Base-by-base conservation (phyloP, 768 basidiomycete genomes). In the Flagelloscypha sp. region DNA sequence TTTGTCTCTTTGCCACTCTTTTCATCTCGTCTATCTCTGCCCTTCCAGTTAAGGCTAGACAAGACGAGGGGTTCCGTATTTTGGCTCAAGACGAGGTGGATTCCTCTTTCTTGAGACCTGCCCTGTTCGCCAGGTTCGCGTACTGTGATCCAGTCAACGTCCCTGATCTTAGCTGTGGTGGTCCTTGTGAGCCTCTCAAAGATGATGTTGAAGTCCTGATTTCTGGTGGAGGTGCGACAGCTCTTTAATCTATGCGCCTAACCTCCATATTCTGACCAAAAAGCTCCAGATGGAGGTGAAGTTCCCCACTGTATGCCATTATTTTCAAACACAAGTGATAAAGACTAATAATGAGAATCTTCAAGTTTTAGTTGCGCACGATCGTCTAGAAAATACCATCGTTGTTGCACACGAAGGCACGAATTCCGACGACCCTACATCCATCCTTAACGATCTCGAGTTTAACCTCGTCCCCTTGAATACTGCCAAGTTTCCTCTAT, bases 401-500 rank as follows among this genome's bases (percentile, higher is more conserved):
- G 57, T 65, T 21, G 60, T 68, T 10, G 61, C 63, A n/a, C 65
- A 68, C 37, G 52, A 66, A 35, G 66, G 65, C 12, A 66, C 65
- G 8, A 47, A 65, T 27, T 42, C 55, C 9, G 27, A 41, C 1
- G 57, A 54, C n/a, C n/a, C 61, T 12, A 44, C 61, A 4, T 63
- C 64, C 3, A 49, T 60, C 15, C 31, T 59, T 8, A 65, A 65
- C 32, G 63, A 65, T 33, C 41, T 50, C 2, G 45, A 59, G 28
- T 47, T 66, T 38, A 35, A 30, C 0, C 49, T 55, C 13, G 48
- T 48, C 2, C 44, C 45, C 5, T 44, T 63, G 22, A 55, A 63
- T 20, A 38, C 48, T 2, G 56, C 55, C 2, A 46, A 53, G 24
- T 59, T 65, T 42, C 54, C 62, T 3, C 36, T 33, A 7, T 35